Evolutionary conservation across 179 eudicot species (phyloP).

Genomic region (Silene noctiflora): DNA sequence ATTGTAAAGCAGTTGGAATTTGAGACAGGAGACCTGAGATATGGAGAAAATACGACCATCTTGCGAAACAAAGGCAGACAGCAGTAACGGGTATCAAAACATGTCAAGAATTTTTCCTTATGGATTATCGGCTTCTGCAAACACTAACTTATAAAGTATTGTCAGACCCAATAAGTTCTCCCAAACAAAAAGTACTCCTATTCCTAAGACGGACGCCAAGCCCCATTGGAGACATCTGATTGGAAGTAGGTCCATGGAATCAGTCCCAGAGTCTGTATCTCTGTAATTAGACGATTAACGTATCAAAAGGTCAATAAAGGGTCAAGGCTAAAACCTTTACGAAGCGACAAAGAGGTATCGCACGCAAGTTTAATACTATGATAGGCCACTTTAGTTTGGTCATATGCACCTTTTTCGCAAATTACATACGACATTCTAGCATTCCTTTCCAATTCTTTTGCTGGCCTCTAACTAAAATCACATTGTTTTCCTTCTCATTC

Average conservation of each 20-base stretch:
- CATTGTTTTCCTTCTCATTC: neutral
- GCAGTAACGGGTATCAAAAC: neutral
- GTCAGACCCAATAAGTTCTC: neutral
- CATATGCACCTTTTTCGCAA: too few species aligned
- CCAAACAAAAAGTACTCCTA: neutral
- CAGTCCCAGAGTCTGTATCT: too few species aligned
- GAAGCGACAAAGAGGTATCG: too few species aligned
- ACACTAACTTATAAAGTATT: too few species aligned
- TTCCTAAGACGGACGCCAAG: neutral
- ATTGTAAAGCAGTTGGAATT: neutral
- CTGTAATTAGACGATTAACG: too few species aligned
- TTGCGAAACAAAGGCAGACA: neutral
- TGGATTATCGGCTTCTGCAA: neutral
- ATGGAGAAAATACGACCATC: neutral
- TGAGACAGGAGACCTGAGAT: neutral
- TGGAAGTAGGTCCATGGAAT: neutral
- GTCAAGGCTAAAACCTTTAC: too few species aligned
- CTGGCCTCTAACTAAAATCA: neutral
- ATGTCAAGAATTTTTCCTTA: neutral
- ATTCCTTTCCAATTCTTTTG: too few species aligned
- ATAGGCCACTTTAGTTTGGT: too few species aligned
- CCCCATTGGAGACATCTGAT: constrained; percentile 5
- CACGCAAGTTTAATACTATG: too few species aligned
- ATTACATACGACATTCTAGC: too few species aligned
- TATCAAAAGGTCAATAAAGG: too few species aligned